These are phyloP conservation scores for Botrytis hyacinthi DNA, from an alignment of 2,329 filamentous ascomycete species.

Conservation along the genomic window DNA sequence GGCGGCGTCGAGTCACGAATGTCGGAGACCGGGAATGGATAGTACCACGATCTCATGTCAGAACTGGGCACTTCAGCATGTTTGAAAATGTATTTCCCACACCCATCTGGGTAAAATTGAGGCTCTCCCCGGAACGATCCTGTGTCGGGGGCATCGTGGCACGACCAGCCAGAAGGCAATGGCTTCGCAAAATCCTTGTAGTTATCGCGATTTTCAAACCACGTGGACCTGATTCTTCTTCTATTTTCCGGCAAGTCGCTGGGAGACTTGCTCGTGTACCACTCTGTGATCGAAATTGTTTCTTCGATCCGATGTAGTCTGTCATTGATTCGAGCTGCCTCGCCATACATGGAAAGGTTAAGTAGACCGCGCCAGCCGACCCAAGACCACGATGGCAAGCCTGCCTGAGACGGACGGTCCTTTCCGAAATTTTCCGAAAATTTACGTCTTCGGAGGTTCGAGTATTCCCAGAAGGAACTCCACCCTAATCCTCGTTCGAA, in stretches of 20 bases:
- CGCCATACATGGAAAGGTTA: fast-evolving
- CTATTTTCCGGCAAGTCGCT: background rate
- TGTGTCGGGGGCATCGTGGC: background rate
- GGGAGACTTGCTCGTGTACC: background rate
- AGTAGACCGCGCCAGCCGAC: background rate
- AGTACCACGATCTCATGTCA: background rate
- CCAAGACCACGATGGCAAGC: background rate
- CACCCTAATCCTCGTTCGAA: background rate
- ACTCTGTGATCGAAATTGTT: background rate
- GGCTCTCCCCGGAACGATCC: background rate
- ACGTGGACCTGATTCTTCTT: background rate
- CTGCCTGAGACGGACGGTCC: background rate
- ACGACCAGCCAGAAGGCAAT: background rate
- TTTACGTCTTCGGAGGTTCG: background rate
- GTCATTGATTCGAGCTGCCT: background rate
- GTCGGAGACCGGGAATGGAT: background rate
- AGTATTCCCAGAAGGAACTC: fast-evolving
- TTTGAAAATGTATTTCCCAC: background rate
- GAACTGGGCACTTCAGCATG: background rate
- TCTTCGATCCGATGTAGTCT: background rate
- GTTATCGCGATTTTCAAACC: background rate
- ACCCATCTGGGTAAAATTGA: background rate
- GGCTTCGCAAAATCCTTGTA: background rate
- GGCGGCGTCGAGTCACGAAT: background rate
- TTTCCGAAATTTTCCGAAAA: background rate